A percentile compares a stretch with the other conserved stretches of the same genome.
Evolutionary conservation across 1,139 yeast genomes (phyloP).

Genomic region (Scheffersomyces titani): DNA sequence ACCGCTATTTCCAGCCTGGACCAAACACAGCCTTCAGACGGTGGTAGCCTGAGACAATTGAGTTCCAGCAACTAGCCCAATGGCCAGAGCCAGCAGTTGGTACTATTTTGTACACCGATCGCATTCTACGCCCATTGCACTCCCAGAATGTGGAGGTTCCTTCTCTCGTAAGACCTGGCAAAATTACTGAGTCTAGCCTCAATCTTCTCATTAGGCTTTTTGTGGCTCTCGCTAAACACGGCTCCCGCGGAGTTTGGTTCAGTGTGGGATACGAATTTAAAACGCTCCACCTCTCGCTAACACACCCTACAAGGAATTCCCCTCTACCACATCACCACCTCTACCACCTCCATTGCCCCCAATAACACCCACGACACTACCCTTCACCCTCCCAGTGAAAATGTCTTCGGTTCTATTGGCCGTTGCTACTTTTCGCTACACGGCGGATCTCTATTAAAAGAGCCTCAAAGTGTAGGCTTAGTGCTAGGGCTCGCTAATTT

Average conservation of each 20-base stretch:
- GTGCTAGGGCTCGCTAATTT: background rate
- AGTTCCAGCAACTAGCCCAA: background rate
- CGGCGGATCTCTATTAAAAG: background rate
- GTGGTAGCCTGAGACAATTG: background rate
- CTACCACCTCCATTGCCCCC: no score
- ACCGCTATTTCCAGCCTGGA: background rate
- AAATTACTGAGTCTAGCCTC: background rate
- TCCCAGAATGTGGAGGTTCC: background rate
- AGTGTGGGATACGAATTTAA: background rate
- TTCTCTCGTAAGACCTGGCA: background rate
- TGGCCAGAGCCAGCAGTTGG: background rate
- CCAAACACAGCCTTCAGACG: background rate
- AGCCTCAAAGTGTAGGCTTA: background rate
- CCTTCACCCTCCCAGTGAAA: background rate
- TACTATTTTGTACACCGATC: background rate
- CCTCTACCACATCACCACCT: background rate
- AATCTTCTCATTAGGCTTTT: background rate
- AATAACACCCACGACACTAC: no score
- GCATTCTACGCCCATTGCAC: background rate
- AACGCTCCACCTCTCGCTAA: background rate
- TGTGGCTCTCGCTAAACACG: background rate
- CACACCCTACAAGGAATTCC: background rate
- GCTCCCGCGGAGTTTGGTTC: background rate
- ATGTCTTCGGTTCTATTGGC: background rate
- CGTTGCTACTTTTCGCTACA: background rate